Conservation (phyloP, 2,329 filamentous ascomycete species). For the Nannizziopsis arthrosporioides region DNA sequence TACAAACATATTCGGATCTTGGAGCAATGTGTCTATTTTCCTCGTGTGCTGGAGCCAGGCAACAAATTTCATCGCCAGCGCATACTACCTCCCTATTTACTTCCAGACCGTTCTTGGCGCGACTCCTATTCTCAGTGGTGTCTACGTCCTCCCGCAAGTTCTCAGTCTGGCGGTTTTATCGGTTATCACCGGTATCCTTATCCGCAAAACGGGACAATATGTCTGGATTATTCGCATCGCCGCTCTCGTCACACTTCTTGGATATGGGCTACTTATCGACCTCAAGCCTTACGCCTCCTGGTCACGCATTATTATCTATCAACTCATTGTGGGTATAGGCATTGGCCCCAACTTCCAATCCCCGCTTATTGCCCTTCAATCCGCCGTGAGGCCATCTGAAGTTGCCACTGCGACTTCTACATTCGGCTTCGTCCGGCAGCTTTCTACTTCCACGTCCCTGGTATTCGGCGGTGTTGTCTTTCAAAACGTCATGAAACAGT, state of each 20-base stretch:
- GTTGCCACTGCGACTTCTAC: constrained; percentile 53
- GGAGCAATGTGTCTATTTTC: constrained; percentile 55
- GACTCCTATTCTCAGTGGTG: constrained; percentile 57
- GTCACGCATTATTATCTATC: constrained; percentile 41
- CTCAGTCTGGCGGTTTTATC: constrained; percentile 55
- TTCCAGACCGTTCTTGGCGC: constrained; percentile 65
- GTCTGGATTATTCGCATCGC: constrained; percentile 49
- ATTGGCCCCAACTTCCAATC: constrained; percentile 53
- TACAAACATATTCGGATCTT: constrained; percentile 53
- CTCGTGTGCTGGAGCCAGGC: constrained; percentile 60
- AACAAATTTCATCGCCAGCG: constrained; percentile 62
- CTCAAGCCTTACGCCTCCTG: constrained; percentile 43
- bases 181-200: constrained; percentile 51
- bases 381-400: constrained; percentile 47
- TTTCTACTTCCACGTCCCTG: constrained; percentile 47
- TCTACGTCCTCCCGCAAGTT: constrained; percentile 61
- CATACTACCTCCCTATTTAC: constrained; percentile 75
- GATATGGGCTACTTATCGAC: constrained; percentile 54
- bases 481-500: constrained; percentile 27
- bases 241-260: constrained; percentile 49
- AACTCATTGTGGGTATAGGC: constrained; percentile 50
- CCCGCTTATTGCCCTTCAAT: constrained; percentile 53
- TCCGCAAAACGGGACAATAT: constrained; percentile 61
- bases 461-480: constrained; percentile 46
- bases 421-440: constrained; percentile 49